phyloP scores from a whole-genome alignment of 2,329 filamentous ascomycete species.

The Capronia coronata region DNA sequence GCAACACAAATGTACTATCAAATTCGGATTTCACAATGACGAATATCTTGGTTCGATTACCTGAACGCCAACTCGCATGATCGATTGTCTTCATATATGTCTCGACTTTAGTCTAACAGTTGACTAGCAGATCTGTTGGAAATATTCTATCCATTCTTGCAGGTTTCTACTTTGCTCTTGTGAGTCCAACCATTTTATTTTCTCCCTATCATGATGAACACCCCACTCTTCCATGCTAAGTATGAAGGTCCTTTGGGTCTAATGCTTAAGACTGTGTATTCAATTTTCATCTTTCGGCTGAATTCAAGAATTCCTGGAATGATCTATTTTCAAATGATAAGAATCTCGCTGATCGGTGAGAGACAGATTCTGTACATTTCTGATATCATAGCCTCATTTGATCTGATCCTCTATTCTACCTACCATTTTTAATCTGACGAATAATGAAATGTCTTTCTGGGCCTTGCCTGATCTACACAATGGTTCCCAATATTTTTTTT shows the following conservation, averaged over 20 bases:
- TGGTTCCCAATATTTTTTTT: no score
- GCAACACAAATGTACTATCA: slow-evolving; percentile 43
- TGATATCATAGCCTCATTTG: not conserved
- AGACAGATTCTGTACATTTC: slow-evolving; percentile 15
- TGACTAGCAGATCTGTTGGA: not conserved
- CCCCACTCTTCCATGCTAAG: slow-evolving; percentile 57
- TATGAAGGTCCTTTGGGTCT: slow-evolving; percentile 46
- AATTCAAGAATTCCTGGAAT: slow-evolving; percentile 29
- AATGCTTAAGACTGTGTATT: slow-evolving; percentile 52
- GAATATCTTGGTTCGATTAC: slow-evolving; percentile 46
- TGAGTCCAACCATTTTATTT: slow-evolving; percentile 15
- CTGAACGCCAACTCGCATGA: slow-evolving; percentile 30
- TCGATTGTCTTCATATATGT: not conserved
- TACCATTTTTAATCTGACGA: not conserved
- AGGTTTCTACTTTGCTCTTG: not conserved
- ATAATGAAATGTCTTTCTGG: not conserved
- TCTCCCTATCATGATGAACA: slow-evolving; percentile 44
- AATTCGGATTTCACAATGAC: slow-evolving; percentile 42
- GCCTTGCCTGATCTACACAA: not conserved
- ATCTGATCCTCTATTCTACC: no score
- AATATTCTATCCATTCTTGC: not conserved
- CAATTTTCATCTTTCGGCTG: slow-evolving; percentile 61
- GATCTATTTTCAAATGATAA: not conserved
- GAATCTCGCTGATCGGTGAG: not conserved
- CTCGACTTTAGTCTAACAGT: not conserved